A percentile compares a stretch with the other conserved stretches of the same genome.
These are phyloP conservation scores for Coemansia aciculifera DNA, from an alignment of 192 early-diverging fungal genomes.

Conservation along the genomic window DNA sequence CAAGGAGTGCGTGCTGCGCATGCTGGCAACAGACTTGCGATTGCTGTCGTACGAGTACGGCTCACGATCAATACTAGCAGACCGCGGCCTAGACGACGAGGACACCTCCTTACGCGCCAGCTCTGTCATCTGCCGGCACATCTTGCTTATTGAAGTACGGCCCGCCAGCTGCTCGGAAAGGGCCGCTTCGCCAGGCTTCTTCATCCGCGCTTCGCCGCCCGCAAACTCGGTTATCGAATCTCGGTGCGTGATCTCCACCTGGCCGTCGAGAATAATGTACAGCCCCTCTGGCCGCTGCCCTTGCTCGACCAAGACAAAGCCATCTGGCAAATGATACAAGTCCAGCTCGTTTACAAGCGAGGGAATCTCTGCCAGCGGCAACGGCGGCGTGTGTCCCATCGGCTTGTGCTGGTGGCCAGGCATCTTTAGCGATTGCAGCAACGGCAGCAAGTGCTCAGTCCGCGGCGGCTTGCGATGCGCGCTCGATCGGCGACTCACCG, in stretches of 20 bases:
- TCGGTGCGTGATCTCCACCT: conserved; percentile 61
- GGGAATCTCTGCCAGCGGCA: conserved; percentile 34
- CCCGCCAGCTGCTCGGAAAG: not conserved
- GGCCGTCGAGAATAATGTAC: conserved; percentile 92
- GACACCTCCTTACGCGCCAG: conserved; percentile 26
- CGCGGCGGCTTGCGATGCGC: conserved; percentile 30
- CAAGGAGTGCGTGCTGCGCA: conserved; percentile 2
- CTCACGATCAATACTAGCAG: not conserved
- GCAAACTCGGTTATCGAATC: conserved; percentile 49
- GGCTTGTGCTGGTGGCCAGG: conserved; percentile 12
- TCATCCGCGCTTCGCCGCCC: conserved; percentile 18
- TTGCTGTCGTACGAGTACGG: not conserved
- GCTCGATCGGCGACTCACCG: conserved; percentile 38
- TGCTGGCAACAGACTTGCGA: conserved; percentile 1
- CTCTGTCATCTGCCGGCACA: conserved; percentile 36
- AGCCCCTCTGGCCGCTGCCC: conserved; percentile 82
- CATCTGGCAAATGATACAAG: conserved; percentile 74
- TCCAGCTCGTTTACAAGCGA: conserved; percentile 66
- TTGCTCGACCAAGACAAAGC: conserved; percentile 73
- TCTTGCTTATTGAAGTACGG: conserved; percentile 24
- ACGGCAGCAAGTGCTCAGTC: conserved; percentile 39
- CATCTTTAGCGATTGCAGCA: conserved; percentile 36
- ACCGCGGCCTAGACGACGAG: not conserved
- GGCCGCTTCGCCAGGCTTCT: not conserved
- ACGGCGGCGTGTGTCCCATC: conserved; percentile 4